Evolutionary conservation across 1,284 basidiomycete species (phyloP), one percentile per base, ranked within the genome.

Genomic region (Leccinum fuscescens): DNA sequence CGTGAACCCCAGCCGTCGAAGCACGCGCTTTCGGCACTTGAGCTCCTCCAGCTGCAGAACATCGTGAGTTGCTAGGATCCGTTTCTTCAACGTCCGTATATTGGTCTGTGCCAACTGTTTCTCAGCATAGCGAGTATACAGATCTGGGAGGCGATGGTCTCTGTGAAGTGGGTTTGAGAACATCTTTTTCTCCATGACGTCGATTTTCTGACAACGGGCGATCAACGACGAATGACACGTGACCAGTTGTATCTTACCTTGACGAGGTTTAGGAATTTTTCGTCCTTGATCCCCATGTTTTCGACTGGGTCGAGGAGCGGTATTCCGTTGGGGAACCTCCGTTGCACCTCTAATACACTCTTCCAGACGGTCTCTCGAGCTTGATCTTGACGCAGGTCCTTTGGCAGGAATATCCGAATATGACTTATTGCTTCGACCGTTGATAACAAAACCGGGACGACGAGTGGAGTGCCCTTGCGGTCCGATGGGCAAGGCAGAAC

Each of bases 241-340:
- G 15, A 14, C 1, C 4, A n/a, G 27, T n/a, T 12, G 51, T 58
- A 6, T 42, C 69, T 66, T 75, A 93, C 93, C 77, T 92, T 85
- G 58, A 96, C 82, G 3, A 99, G 82, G 59, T 89, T 88, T 69
- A 87, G 86, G 79, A 99, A 99, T 64, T 90, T 92, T 44, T 94
- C 92, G 70, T 99, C 97, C 64, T 91, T 92, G 73, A 99, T 98
- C 29, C 90, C 90, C 95, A 99, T 96, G 74, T 98, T 95, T 69
- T 93, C 84, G 57, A 98, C 81, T 0, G 97, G 97, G 73, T 99
- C 97, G 6, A 99, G 81, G 6, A 96, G 78, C 0, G 92, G 81
- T 52, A 98, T 86, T 1, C 94, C 94, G 54, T 93, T 85, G 0
- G 94, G 92, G 78, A 96, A 96, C 46, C 96, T 85, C 62, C 90